Evolutionary conservation across 139 green algal genomes (phyloP).

Genomic region (Picocystis salinarum): DNA sequence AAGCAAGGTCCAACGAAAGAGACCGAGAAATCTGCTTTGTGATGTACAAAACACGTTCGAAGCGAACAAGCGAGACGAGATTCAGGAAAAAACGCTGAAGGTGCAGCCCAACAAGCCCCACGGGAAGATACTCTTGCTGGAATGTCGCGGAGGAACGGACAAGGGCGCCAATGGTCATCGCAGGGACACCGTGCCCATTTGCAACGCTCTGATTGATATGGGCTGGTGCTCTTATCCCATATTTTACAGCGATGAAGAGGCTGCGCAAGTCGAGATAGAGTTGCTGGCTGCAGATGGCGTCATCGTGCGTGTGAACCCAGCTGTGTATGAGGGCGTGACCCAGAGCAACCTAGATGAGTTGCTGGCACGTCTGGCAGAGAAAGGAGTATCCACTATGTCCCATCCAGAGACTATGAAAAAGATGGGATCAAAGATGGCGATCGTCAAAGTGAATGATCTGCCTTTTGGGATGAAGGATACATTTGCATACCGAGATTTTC

Average conservation of each 20-base stretch:
- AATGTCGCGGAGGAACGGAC: constrained; percentile 12
- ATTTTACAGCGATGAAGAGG: constrained; percentile 9
- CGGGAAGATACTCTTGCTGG: constrained; percentile 10
- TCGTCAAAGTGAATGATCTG: constrained; percentile 17
- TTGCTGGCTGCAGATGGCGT: constrained; percentile 6
- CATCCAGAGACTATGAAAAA: constrained; percentile 5
- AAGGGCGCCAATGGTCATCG: constrained; percentile 14
- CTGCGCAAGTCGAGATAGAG: background rate
- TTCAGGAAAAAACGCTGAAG: constrained; percentile 11
- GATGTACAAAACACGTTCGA: background rate
- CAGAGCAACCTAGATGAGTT: constrained; percentile 4
- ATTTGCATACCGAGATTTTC: constrained; percentile 14
- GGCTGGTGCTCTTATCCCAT: constrained; percentile 6
- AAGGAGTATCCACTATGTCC: constrained; percentile 1
- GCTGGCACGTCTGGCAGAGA: background rate
- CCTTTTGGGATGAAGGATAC: constrained; percentile 15
- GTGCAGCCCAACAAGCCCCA: constrained; percentile 6
- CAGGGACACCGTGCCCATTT: constrained; percentile 16
- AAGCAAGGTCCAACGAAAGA: too few relatives aligned
- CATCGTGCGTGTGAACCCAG: constrained; percentile 17
- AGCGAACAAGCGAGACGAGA: constrained; percentile 5
- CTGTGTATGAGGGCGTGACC: constrained; percentile 8
- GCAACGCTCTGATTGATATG: constrained; percentile 16
- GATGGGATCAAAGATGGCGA: constrained; percentile 15
- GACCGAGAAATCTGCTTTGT: too few relatives aligned